Evolutionary conservation across 1,284 basidiomycete genomes (phyloP), one percentile per base, ranked within the genome.

Genomic region (Ganoderma boninense): DNA sequence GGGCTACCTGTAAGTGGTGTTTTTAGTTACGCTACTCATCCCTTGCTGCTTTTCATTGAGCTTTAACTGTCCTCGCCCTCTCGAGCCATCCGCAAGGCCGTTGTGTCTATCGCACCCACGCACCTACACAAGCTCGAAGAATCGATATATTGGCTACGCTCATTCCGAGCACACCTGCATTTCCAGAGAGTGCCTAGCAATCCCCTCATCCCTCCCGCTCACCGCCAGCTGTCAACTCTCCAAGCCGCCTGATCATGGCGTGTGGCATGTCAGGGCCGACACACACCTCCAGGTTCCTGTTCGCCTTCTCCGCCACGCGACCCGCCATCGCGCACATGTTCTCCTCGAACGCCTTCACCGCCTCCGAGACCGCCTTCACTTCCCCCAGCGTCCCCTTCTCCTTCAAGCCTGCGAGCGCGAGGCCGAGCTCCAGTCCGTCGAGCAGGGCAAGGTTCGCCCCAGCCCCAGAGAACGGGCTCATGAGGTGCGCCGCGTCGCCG

Each of bases 401-500:
- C 4, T 57, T 8, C 10, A 61, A 32, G 16, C 63, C 59, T 1
- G 67, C 67, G 4, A 73, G 65, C 20, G 57, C 67, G 13, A 73
- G 42, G 4, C 67, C 79, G 18, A 83, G 77, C 56, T 81, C 77
- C 11, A 79, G 70, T 5, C 76, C 78, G 52, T 81, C 80, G 23
- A 71, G 68, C 75, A 80, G 77, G 16, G 78, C 79, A 35, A 78
- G 78, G 68, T 87, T 87, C n/a, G 84, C 85, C 2, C 86, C 86
- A 20, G 83, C 84, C 1, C 86, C 85, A 0, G 81, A 80, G 70
- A 83, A 86, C 6, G 83, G 84, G 7, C 82, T 79, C 85, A 87
- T 86, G 29, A 84, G 74, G 72, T 87, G 86, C 8, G 85, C 85
- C 10, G 86, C 85, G 71, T 87, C 86, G 2, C 86, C 86, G 35